Percentiles rank a stretch among this genome's conserved stretches.
These are phyloP conservation scores for Aspergillus homomorphus DNA, from an alignment of 495 filamentous ascomycete species.

Conservation along the genomic window DNA sequence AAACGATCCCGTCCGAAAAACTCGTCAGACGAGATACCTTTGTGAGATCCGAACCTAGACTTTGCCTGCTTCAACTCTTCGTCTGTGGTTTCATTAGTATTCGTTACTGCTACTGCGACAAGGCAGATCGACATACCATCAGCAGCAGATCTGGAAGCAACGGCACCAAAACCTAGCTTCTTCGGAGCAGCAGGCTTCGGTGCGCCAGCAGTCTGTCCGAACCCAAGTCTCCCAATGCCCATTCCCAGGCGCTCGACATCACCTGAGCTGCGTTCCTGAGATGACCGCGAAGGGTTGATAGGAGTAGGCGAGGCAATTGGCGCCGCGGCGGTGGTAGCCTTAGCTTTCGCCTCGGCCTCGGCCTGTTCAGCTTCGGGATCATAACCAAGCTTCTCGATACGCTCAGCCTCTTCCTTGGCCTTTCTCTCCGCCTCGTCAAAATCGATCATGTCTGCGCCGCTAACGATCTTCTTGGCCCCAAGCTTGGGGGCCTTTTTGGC, in stretches of 20 bases:
- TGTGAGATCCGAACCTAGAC: conserved; percentile 74
- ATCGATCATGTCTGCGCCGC: conserved; percentile 70
- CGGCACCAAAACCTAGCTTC: conserved; percentile 85
- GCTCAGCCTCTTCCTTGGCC: conserved; percentile 94
- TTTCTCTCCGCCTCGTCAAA: conserved; percentile 97
- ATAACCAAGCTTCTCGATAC: conserved; percentile 97
- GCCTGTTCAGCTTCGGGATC: conserved; percentile 84
- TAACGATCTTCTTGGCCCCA: conserved; percentile 81
- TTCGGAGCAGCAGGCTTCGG: conserved; percentile 62
- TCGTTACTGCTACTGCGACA: neutral
- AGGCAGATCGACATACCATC: conserved; percentile 57
- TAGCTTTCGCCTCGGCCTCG: conserved; percentile 52
- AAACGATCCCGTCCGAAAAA: conserved; percentile 91
- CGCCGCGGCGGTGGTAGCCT: conserved; percentile 49
- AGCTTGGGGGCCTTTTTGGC: conserved; percentile 86
- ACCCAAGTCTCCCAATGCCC: conserved; percentile 83
- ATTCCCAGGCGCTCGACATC: conserved; percentile 90
- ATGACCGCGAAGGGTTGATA: conserved; percentile 58
- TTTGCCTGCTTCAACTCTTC: conserved; percentile 39
- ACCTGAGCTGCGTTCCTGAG: conserved; percentile 57
- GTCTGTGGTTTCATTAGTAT: conserved; percentile 20
- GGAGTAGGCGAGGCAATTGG: conserved; percentile 71
- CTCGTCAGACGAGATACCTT: conserved; percentile 95
- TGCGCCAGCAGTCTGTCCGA: conserved; percentile 74
- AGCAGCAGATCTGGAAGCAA: conserved; percentile 57